phyloP scores from a whole-genome alignment of 1,284 basidiomycete genomes.

The Sporisorium exsertum region DNA sequence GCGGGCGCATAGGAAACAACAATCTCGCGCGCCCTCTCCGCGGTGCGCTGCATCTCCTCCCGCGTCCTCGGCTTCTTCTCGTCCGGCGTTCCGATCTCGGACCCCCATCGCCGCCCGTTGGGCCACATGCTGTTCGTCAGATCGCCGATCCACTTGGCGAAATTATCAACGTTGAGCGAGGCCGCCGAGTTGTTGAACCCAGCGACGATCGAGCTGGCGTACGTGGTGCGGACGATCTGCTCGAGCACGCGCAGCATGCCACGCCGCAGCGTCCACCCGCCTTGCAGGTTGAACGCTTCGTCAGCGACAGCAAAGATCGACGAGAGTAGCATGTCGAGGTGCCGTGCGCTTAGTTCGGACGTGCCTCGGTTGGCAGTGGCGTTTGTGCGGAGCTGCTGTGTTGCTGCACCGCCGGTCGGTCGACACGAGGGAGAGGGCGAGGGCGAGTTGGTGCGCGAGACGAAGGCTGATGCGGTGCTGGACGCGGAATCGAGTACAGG shows the following conservation, averaged over 20 bases:
- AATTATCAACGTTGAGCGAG: slow-evolving; percentile 51
- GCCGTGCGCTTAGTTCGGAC: slow-evolving; percentile 44
- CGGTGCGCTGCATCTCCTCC: slow-evolving; percentile 52
- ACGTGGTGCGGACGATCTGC: slow-evolving; percentile 66
- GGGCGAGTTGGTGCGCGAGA: slow-evolving; percentile 43
- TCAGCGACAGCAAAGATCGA: slow-evolving; percentile 68
- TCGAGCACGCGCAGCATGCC: slow-evolving; percentile 69
- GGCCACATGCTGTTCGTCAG: slow-evolving; percentile 65
- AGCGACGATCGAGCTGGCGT: slow-evolving; percentile 60
- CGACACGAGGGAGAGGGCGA: slow-evolving; percentile 30
- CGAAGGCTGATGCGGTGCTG: slow-evolving; percentile 30
- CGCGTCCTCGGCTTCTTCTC: slow-evolving; percentile 29
- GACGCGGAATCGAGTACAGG: slow-evolving; percentile 27
- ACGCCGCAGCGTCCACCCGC: slow-evolving; percentile 67
- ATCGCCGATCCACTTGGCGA: slow-evolving; percentile 57
- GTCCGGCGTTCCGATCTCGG: slow-evolving; percentile 26
- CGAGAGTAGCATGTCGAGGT: slow-evolving; percentile 67
- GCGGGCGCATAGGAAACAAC: slow-evolving; percentile 65
- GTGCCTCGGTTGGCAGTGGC: background rate
- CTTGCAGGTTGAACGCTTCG: slow-evolving; percentile 68
- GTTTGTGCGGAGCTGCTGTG: background rate
- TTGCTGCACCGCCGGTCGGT: background rate
- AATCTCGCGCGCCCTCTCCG: slow-evolving; percentile 56
- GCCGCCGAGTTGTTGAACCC: slow-evolving; percentile 61
- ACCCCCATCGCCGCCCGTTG: slow-evolving; percentile 37